A percentile compares a stretch with the other conserved stretches of the same genome.
phyloP scores from a whole-genome alignment of 441 rosid species.

The Eutrema salsugineum region DNA sequence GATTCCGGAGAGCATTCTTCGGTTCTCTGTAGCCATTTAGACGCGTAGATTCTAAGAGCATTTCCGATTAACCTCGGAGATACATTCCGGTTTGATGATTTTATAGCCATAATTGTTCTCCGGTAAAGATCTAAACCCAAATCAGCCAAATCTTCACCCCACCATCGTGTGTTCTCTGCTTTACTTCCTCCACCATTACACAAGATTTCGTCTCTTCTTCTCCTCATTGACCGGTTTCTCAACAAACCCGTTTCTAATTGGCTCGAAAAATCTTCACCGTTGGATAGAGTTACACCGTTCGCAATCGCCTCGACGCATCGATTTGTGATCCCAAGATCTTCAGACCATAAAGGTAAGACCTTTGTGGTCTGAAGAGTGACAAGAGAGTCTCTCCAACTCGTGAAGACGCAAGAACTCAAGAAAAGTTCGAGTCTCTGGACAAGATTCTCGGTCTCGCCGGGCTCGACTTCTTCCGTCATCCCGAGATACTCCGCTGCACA shows the following conservation, averaged over 20 bases:
- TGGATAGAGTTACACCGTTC: slow-evolving; percentile 17
- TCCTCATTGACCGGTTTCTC: slow-evolving; percentile 65
- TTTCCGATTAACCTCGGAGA: slow-evolving; percentile 53
- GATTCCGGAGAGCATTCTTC: slow-evolving; percentile 40
- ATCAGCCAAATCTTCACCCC: slow-evolving; percentile 74
- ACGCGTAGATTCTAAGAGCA: slow-evolving; percentile 55
- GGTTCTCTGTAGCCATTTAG: slow-evolving; percentile 50
- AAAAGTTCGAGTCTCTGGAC: slow-evolving; percentile 57
- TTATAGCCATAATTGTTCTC: slow-evolving; percentile 58
- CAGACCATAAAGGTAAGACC: slow-evolving; percentile 54
- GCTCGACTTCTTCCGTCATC: slow-evolving; percentile 60
- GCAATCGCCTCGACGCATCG: slow-evolving; percentile 62
- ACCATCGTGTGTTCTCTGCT: slow-evolving; percentile 48
- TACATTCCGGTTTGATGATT: slow-evolving; percentile 43
- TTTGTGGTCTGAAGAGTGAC: slow-evolving; percentile 57
- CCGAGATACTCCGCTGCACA: slow-evolving; percentile 70
- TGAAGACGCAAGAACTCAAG: slow-evolving; percentile 56
- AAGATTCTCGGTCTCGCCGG: slow-evolving; percentile 57
- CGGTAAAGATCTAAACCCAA: slow-evolving; percentile 58
- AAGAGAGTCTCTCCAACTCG: slow-evolving; percentile 64
- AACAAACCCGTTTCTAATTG: slow-evolving; percentile 63
- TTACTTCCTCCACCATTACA: slow-evolving; percentile 55
- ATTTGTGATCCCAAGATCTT: slow-evolving; percentile 61
- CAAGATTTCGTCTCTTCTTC: slow-evolving; percentile 56
- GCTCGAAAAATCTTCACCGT: slow-evolving; percentile 26